phyloP scores from a whole-genome alignment of 495 filamentous ascomycete species.

The Podospora fimiseda region DNA sequence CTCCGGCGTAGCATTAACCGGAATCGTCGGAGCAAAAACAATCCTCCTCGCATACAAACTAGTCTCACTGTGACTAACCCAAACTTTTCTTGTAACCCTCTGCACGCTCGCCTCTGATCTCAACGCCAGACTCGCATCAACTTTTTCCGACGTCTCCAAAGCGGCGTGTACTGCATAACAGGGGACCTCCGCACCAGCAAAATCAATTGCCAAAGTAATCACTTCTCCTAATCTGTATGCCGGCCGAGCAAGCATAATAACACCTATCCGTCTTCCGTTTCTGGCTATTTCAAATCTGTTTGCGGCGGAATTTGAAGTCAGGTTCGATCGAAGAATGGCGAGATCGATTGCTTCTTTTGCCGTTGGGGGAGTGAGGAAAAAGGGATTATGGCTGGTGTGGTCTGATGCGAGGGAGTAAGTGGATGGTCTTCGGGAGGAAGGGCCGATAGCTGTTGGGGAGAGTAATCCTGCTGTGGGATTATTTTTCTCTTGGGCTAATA shows the following conservation, averaged over 20 bases:
- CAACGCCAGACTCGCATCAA: conserved; percentile 73
- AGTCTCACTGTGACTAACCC: conserved; percentile 70
- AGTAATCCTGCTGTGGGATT: conserved; percentile 52
- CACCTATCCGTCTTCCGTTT: conserved; percentile 75
- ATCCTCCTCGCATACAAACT: conserved; percentile 72
- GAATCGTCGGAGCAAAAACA: conserved; percentile 74
- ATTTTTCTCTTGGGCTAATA: conserved; percentile 58
- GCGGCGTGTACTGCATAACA: conserved; percentile 73
- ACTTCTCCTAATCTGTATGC: conserved; percentile 87
- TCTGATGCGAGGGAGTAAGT: conserved; percentile 30
- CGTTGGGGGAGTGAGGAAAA: conserved; percentile 32
- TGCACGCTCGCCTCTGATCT: conserved; percentile 75
- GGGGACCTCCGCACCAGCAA: conserved; percentile 62
- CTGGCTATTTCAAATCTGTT: conserved; percentile 94
- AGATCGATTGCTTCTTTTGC: conserved; percentile 86
- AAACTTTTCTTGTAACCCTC: conserved; percentile 73
- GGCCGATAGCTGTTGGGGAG: conserved; percentile 55
- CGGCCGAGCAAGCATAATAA: conserved; percentile 81
- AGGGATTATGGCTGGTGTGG: no score
- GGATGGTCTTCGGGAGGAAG: conserved; percentile 51
- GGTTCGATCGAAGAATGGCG: conserved; percentile 74
- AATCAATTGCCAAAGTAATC: conserved; percentile 75
- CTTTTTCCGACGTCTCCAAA: conserved; percentile 71
- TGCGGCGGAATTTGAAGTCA: conserved; percentile 48
- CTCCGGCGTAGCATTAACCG: conserved; percentile 71